These are phyloP conservation scores for Mycena albidolilacea DNA, from an alignment of 768 basidiomycete species.

Conservation along the genomic window DNA sequence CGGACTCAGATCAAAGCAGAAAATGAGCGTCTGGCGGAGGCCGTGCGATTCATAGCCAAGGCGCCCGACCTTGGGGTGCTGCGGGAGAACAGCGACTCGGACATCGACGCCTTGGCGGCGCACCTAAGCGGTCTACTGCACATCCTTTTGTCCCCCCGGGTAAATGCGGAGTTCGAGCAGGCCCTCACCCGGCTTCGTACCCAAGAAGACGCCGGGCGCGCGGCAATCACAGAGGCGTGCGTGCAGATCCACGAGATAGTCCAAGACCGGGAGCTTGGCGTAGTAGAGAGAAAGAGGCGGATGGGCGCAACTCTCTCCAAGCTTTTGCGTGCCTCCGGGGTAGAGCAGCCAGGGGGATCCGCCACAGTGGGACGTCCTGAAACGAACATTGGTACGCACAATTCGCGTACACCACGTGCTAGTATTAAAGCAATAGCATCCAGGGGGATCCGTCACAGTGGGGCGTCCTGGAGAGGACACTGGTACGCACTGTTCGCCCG, in stretches of 20 bases:
- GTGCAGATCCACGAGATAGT: not conserved
- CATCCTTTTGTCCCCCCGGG: not conserved
- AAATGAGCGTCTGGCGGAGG: not conserved
- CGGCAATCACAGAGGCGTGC: not conserved
- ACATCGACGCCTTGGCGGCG: not conserved
- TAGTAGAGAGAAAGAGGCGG: not conserved
- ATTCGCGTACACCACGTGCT: not conserved
- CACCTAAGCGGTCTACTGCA: not conserved
- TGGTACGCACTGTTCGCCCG: too few relatives aligned
- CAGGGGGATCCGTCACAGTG: too few relatives aligned
- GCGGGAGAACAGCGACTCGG: not conserved
- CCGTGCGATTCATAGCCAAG: not conserved
- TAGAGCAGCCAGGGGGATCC: not conserved
- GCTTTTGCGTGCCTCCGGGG: not conserved
- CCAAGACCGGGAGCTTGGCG: not conserved
- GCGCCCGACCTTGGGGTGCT: not conserved
- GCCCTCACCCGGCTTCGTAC: not conserved
- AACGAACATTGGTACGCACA: not conserved
- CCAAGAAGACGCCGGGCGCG: not conserved
- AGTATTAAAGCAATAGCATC: not conserved
- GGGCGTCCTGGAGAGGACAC: too few relatives aligned
- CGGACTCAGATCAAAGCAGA: not conserved
- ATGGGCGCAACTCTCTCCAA: not conserved
- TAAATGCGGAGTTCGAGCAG: not conserved
- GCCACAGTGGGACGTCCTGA: not conserved